Evolutionary conservation across 352 stramenopile genomes (phyloP).

Genomic region (Pythium dissimile): DNA sequence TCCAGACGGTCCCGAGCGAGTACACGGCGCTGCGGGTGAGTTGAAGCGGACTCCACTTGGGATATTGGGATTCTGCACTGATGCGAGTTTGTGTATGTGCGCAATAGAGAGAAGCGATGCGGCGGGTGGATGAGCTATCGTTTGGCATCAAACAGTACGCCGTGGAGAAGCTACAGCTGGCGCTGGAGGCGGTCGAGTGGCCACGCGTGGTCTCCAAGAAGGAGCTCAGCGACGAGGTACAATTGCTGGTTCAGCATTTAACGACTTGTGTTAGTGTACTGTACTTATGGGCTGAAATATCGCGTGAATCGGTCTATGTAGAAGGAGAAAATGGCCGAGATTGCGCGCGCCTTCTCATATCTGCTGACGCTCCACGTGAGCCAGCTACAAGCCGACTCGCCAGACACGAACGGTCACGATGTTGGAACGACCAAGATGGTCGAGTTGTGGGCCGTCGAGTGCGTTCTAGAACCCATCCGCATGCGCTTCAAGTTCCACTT

Average conservation of each 20-base stretch:
- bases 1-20: slow-evolving; percentile 33
- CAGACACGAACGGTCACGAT: neutral
- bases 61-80: neutral
- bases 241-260: too few species aligned
- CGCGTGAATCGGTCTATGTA: neutral
- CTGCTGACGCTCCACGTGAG: slow-evolving; percentile 56
- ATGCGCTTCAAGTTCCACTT: slow-evolving; percentile 77
- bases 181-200: slow-evolving; percentile 47
- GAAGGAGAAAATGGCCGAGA: slow-evolving; percentile 20
- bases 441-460: slow-evolving; percentile 66
- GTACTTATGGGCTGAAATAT: too few species aligned
- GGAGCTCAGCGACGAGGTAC: slow-evolving; percentile 31
- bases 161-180: slow-evolving; percentile 45
- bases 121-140: slow-evolving; percentile 42
- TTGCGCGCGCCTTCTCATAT: slow-evolving; percentile 47
- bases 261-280: neutral
- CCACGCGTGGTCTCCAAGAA: slow-evolving; percentile 32
- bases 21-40: slow-evolving; percentile 47
- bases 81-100: neutral
- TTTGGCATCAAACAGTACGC: slow-evolving; percentile 46
- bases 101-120: slow-evolving; percentile 41
- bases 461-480: slow-evolving; percentile 48
- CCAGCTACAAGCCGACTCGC: slow-evolving; percentile 24
- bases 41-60: neutral
- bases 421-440: neutral